phyloP scores from a whole-genome alignment of 345 rosid species.

The Citrus maxima region DNA sequence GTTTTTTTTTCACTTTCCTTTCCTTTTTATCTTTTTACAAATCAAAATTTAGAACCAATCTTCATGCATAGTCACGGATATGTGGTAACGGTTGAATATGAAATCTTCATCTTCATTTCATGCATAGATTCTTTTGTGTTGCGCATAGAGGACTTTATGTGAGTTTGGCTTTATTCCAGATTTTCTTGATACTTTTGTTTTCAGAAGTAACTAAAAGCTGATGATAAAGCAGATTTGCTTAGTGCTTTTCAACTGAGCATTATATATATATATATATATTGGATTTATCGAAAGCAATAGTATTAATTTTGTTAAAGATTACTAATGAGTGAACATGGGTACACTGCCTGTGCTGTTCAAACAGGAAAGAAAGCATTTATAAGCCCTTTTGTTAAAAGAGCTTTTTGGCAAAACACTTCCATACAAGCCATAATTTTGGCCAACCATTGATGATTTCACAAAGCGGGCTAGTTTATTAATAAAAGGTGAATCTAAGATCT shows the following conservation, averaged over 20 bases:
- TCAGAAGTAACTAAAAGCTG: neutral
- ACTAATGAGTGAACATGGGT: neutral
- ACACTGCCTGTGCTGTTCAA: neutral
- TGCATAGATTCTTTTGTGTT: neutral
- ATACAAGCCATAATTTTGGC: neutral
- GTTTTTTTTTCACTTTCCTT: too few relatives aligned
- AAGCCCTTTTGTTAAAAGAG: neutral
- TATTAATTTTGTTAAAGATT: neutral
- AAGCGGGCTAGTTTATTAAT: neutral
- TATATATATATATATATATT: too few relatives aligned
- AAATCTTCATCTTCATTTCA: neutral
- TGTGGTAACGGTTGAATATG: neutral
- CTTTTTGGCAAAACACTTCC: neutral
- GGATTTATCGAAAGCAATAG: neutral
- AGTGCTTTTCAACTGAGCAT: neutral
- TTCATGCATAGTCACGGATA: neutral
- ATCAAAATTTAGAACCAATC: neutral
- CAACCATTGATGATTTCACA: neutral
- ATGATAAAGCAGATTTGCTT: neutral
- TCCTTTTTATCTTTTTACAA: too few relatives aligned
- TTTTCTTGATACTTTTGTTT: neutral
- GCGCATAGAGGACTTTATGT: neutral
- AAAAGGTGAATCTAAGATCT: slow-evolving; percentile 18
- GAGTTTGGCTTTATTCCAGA: neutral
- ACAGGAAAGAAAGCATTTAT: neutral